Conservation (phyloP, 306 rosid species). For the Ormosia semicastrata region DNA sequence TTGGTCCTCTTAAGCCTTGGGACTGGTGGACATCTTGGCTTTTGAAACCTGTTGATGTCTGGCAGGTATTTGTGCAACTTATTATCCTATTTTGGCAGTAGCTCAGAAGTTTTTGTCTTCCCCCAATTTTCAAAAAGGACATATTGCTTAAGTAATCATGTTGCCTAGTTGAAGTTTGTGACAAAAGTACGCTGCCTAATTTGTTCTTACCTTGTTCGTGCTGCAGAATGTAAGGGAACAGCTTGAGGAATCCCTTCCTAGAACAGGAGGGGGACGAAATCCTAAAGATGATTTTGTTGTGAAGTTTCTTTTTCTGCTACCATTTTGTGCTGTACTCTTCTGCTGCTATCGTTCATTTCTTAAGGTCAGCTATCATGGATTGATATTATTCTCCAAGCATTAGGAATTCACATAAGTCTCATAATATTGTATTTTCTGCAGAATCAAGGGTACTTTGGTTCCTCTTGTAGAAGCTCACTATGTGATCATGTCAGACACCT, state of each 20-base stretch:
- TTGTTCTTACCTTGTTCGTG: conserved; percentile 22
- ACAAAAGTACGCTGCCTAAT: not conserved
- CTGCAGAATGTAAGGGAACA: conserved; percentile 75
- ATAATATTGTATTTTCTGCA: conserved; percentile 36
- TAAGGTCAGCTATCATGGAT: conserved; percentile 54
- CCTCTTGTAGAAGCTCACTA: conserved; percentile 66
- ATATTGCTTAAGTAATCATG: not conserved
- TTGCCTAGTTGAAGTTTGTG: not conserved
- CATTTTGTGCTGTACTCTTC: conserved; percentile 65
- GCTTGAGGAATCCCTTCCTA: conserved; percentile 85
- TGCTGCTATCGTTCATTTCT: conserved; percentile 52
- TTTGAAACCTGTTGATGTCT: conserved; percentile 92
- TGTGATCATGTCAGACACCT: conserved; percentile 70
- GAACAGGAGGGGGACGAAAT: conserved; percentile 84
- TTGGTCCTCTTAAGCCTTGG: conserved; percentile 99
- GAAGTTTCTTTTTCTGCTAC: conserved; percentile 71
- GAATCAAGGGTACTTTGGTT: conserved; percentile 50
- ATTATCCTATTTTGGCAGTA: not conserved
- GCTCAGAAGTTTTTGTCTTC: not conserved
- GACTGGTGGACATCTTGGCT: conserved; percentile 99
- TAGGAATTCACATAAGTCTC: conserved; percentile 23
- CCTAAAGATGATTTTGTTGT: conserved; percentile 74
- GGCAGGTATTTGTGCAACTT: conserved; percentile 73
- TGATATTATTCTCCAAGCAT: conserved; percentile 23
- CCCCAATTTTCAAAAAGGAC: not conserved